Evolutionary conservation across 1,284 basidiomycete genomes (phyloP), one percentile per base, ranked within the genome.

Genomic region (Wallemia hederae): DNA sequence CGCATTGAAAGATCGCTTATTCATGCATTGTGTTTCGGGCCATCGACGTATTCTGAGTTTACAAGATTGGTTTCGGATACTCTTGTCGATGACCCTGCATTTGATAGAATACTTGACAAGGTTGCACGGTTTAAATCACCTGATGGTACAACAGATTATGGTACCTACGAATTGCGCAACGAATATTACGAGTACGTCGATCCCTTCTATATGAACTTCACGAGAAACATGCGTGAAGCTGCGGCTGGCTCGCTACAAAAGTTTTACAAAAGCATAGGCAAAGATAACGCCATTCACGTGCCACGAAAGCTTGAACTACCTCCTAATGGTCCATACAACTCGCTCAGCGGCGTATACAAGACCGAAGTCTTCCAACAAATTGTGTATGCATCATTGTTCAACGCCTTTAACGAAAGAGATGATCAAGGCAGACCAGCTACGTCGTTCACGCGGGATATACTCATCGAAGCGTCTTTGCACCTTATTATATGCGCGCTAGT

Each of bases 121-220:
- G 84, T 97, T 2, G 81, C 90, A 2, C 79, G 78, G 64, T 94
- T 92, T 76, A 80, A 80, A 55, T 74, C 81, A 0, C 91, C 91
- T 0, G 83, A 87, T 66, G 77, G 79, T 0, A 79, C 77, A 0
- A 75, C 80, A 1, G 89, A 94, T 65, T 77, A 78, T 0, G 94
- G 94, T 0, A 75, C 80, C 33, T 98, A 96, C 72, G 82, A 90
- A 65, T 77, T 98, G 62, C 84, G 82, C 67, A 80, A 88, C 28
- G 85, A 85, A 66, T 76, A 75, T 27, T 90, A 80, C 68, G 81
- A 81, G 63, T 84, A 96, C 65, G 83, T 98, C 64, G 85, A 97
- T 67, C 90, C 91, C 0, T 94, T 90, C 74, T 97, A 92, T 75
- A 87, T 83, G 69, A 90, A 97, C 68, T 98, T 94, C 71, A 84